phyloP scores from a whole-genome alignment of 495 filamentous ascomycete species.

The Penicillium cosmopolitanum region DNA sequence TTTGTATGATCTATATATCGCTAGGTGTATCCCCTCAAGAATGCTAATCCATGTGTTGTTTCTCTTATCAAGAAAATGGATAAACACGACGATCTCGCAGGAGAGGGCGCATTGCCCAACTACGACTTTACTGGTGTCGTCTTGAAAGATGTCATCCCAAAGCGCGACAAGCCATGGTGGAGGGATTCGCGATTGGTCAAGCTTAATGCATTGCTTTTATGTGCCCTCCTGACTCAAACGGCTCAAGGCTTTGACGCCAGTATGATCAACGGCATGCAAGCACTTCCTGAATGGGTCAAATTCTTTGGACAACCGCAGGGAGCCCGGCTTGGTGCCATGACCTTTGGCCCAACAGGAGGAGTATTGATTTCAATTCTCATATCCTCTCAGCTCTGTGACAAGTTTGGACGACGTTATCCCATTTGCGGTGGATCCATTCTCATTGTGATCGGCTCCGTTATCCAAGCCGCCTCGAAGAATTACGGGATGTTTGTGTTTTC shows the following conservation, averaged over 20 bases:
- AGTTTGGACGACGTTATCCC: slow-evolving; percentile 31
- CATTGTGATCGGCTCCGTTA: slow-evolving; percentile 59
- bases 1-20: slow-evolving; percentile 1
- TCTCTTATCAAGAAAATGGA: neutral
- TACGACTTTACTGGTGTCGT: slow-evolving; percentile 25
- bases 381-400: slow-evolving; percentile 23
- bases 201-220: slow-evolving; percentile 19
- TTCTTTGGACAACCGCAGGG: slow-evolving; percentile 13
- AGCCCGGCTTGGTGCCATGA: slow-evolving; percentile 54
- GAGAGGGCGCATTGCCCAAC: neutral
- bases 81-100: neutral
- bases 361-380: slow-evolving; percentile 13
- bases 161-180: slow-evolving; percentile 14
- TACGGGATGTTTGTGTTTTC: slow-evolving; percentile 48
- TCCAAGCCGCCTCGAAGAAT: slow-evolving; percentile 55
- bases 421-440: slow-evolving; percentile 60
- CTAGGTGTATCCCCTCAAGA: neutral
- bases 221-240: slow-evolving; percentile 17
- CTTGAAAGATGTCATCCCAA: slow-evolving; percentile 21
- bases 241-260: slow-evolving; percentile 16
- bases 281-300: slow-evolving; percentile 16
- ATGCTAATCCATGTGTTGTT: neutral
- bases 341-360: slow-evolving; percentile 44
- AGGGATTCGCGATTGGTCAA: slow-evolving; percentile 10
- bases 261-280: slow-evolving; percentile 25